Base-by-base conservation (phyloP, 768 basidiomycete species). In the Postia placenta region DNA sequence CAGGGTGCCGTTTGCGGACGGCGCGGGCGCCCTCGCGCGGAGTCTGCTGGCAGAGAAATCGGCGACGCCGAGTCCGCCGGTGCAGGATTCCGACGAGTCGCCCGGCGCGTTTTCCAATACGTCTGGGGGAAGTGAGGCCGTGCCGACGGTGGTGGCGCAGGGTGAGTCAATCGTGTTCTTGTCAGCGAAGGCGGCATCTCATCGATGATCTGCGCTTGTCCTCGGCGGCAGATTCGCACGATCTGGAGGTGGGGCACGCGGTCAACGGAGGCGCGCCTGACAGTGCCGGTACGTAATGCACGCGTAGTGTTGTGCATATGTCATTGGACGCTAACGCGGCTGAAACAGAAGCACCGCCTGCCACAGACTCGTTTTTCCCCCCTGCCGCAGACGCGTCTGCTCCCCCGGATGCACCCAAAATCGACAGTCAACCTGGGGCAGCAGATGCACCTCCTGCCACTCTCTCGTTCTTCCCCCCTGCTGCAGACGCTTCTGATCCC, bases 21-120 rank as follows among this genome's bases (percentile, higher is more conserved):
- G 54, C 12, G 49, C 51, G 4, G 49, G 37, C 47, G 48, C 51
- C 1, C 51, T 52, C 17, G 53, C 55, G 4, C 38, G 39, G 39
- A 42, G 33, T 14, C 37, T 55, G 27, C 37, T 47, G 3, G 54
- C 39, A 6, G 56, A 57, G 45, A 51, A 39, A 24, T 25, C 41
- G 11, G 41, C 41, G 5, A 51, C 45, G 17, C 51, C 45, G 28
- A 30, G 17, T 40, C 38, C 43, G 1, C 40, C 51, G 11, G n/a
- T 43, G 15, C 15, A 12, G 28, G 7, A 3, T 14, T 27, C 25
- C 5, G 44, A 45, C 4, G 44, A 35, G 3, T 36, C 44, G 17
- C 44, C 44, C 6, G 44, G 44, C 19, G 22, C 42, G 11, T 24
- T 19, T 5, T 15, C 6, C 23, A 25, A 25, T 6, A 26, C 42